Evolutionary conservation across 2,329 filamentous ascomycete species (phyloP), one percentile per base, ranked within the genome.

Genomic region (Exophiala xenobiotica): DNA sequence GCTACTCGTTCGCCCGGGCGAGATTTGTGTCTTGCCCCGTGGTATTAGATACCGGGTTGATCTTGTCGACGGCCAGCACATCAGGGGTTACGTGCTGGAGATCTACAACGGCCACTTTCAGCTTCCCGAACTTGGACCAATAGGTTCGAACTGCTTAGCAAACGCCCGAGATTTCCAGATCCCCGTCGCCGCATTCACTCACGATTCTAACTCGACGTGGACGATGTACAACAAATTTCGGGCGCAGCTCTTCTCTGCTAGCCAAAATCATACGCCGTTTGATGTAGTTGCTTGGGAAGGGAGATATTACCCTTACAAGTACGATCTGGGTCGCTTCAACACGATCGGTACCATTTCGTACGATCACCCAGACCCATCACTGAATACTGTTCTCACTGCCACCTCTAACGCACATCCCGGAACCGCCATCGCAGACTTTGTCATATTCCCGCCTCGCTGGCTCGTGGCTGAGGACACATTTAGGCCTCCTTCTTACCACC

Each of bases 261-360:
- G 65, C 31, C 87, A 90, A 69, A 66, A 75, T 9, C 87, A 90
- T 65, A 84, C 82, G 0, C 87, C 87, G 0, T 91, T 90, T 62
- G 86, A 91, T 61, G 81, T 91, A 0, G 87, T 90, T 2, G 86
- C 84, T 1, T 90, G 87, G 86, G 86, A 90, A 64, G 87, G 87
- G 35, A 86, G 81, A 57, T 90, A 90, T 69, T 86, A 86, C 54
- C 87, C 87, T 0, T 89, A 82, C 77, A 91, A 90, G 70, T 91
- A 90, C 71, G 87, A 90, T 62, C 77, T 91, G 1, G 85, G 83
- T 19, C 81, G 85, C 22, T 91, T 90, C 75, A 87, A 85, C 70
- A 83, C 81, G 35, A 82, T 90, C 35, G 87, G 86, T 12, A 82
- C 77, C 48, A 82, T 88, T 58, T 85, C 82, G 4, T 88, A 81